Base-by-base conservation (phyloP, 2,329 filamentous ascomycete genomes). In the Kalaharituber pfeilii region DNA sequence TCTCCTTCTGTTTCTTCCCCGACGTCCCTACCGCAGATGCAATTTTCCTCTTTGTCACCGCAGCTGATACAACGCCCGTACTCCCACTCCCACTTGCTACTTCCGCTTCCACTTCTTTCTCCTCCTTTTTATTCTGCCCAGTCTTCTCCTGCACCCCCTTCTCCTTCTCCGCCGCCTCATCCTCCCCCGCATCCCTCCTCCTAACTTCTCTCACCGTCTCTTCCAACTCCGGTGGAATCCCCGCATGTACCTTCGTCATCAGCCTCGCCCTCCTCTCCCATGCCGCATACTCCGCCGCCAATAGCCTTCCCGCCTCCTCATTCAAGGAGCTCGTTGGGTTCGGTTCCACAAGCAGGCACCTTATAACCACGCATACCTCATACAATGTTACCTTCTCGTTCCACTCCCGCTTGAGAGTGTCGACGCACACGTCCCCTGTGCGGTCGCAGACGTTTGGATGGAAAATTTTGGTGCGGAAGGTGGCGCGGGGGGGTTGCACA, bases 381-480 rank as follows among this genome's bases (percentile, higher is more conserved):
- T 57, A 57, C 2, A 64, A 49, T 4, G 61, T 63, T n/a, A 59
- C 56, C 15, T 54, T 54, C 5, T 61, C 58, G 6, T 59, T 62
- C 62, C 62, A 64, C 49, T 61, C 60, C 20, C 62, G 58, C 52
- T 64, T 64, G 2, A 64, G 56, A 1, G 62, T 63, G 47, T 63
- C 62, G 49, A 64, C 62, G 42, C 62, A 64, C 22, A 64, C 61
- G 45, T 63, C 62, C 6, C 62, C 62, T 18, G 60, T 60, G 22
- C 59, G 58, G 24, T 60, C 60, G 47, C 63, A 60, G 22, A 64
- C 60, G 30, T 64, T 64, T 3, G 62, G 62, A 29, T 64, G 62
- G 52, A 62, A 64, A 26, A 64, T 64, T 47, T 63, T 63, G 18
- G 62, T 64, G 25, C 60, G 60, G 51, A 64, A 64, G 36, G 59